phyloP scores from a whole-genome alignment of 805 yeast genomes.

The Saturnispora sekii region DNA sequence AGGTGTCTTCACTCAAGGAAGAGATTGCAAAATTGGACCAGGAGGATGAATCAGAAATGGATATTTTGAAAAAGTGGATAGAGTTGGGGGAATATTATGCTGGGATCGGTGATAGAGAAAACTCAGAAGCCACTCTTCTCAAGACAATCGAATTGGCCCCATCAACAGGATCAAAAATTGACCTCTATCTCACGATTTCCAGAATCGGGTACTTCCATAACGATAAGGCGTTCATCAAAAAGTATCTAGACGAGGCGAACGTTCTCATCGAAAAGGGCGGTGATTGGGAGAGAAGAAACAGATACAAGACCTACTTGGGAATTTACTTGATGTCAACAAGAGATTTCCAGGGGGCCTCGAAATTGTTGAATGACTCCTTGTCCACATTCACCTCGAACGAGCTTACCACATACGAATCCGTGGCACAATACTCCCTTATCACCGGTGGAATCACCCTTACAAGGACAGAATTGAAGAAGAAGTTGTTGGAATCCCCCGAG shows the following conservation, averaged over 20 bases:
- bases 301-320: constrained; percentile 88
- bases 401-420: constrained; percentile 77
- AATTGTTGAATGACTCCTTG: constrained; percentile 76
- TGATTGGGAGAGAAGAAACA: constrained; percentile 97
- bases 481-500: constrained; percentile 91
- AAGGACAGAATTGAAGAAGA: constrained; percentile 74
- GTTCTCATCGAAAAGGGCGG: constrained; percentile 89
- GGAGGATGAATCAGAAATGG: constrained; percentile 82
- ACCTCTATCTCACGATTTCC: constrained; percentile 68
- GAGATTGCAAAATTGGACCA: constrained; percentile 45
- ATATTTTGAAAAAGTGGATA: constrained; percentile 64
- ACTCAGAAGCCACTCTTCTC: constrained; percentile 56
- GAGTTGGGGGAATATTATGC: constrained; percentile 85
- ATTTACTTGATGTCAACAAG: constrained; percentile 76
- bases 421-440: constrained; percentile 79
- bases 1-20: constrained; percentile 43
- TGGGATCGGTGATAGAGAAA: constrained; percentile 66
- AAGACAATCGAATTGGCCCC: constrained; percentile 74
- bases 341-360: constrained; percentile 77
- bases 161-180: constrained; percentile 85
- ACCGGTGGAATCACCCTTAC: constrained; percentile 80
- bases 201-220: constrained; percentile 86
- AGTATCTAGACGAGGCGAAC: constrained; percentile 65
- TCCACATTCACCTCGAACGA: constrained; percentile 95
- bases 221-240: constrained; percentile 60